Evolutionary conservation across 2,329 filamentous ascomycete species (phyloP).

Genomic region (Lachnellula hyalina): DNA sequence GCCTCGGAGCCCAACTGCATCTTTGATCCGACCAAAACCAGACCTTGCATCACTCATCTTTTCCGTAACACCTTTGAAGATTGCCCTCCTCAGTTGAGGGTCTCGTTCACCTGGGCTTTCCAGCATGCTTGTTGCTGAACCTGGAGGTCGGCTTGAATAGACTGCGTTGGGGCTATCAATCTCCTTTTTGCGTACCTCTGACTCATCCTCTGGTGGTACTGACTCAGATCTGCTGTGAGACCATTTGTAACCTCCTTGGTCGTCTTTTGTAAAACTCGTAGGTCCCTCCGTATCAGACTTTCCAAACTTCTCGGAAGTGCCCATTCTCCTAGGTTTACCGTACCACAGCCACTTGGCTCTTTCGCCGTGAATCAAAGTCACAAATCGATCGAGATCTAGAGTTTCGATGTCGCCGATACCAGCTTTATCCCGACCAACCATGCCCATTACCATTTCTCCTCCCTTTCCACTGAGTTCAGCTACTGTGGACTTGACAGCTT

Average conservation of each 20-base stretch:
- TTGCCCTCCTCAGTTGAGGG: constrained; percentile 51
- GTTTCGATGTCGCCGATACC: constrained; percentile 92
- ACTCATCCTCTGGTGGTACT: constrained; percentile 48
- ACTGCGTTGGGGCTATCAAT: constrained; percentile 41
- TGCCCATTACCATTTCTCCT: constrained; percentile 92
- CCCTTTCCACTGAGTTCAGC: constrained; percentile 91
- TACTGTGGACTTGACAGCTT: constrained; percentile 91
- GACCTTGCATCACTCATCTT: constrained; percentile 76
- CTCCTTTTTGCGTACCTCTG: constrained; percentile 34
- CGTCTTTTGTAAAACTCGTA: constrained; percentile 53
- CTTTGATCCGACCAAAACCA: constrained; percentile 79
- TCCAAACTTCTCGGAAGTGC: constrained; percentile 40
- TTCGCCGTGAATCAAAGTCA: constrained; percentile 72
- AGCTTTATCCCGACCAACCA: constrained; percentile 78
- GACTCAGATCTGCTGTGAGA: constrained; percentile 47
- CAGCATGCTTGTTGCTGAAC: constrained; percentile 41
- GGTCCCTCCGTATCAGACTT: constrained; percentile 42
- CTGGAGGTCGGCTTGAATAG: constrained; percentile 40
- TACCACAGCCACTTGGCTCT: constrained; percentile 92
- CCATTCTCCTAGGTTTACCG: constrained; percentile 72
- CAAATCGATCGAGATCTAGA: constrained; percentile 78
- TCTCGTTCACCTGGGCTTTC: constrained; percentile 53
- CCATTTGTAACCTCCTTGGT: constrained; percentile 41
- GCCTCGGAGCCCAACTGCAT: constrained; percentile 61
- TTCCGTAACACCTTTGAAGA: constrained; percentile 75